Conservation (phyloP, 805 yeast genomes). For the Scheffersomyces spartinae region DNA sequence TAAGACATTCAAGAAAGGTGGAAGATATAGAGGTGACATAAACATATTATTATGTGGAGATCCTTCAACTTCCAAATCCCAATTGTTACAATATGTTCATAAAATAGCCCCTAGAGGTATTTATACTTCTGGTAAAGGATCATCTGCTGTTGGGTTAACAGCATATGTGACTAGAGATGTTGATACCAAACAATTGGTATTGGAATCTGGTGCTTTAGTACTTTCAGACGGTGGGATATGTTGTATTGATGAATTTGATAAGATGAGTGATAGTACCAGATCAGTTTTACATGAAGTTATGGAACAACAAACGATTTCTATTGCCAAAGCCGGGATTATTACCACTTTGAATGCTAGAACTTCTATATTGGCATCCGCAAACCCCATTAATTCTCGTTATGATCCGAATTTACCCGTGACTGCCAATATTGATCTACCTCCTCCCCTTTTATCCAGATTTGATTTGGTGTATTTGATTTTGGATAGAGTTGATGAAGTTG, state of each 20-base stretch:
- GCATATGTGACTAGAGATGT: slow-evolving; percentile 93
- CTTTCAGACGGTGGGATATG: slow-evolving; percentile 97
- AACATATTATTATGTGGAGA: slow-evolving; percentile 92
- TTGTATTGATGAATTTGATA: slow-evolving; percentile 97
- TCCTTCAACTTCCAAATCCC: slow-evolving; percentile 96
- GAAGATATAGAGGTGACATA: slow-evolving; percentile 91
- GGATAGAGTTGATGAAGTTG: slow-evolving; percentile 81
- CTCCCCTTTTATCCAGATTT: slow-evolving; percentile 88
- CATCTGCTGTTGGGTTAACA: slow-evolving; percentile 97
- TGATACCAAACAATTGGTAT: slow-evolving; percentile 85
- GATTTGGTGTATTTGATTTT: slow-evolving; percentile 87
- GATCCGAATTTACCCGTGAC: slow-evolving; percentile 94
- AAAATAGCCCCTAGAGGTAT: slow-evolving; percentile 97
- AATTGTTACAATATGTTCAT: slow-evolving; percentile 87
- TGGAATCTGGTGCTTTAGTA: slow-evolving; percentile 94
- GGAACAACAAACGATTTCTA: slow-evolving; percentile 98
- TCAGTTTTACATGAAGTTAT: slow-evolving; percentile 96
- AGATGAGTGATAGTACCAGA: slow-evolving; percentile 89
- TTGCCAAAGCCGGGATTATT: slow-evolving; percentile 97
- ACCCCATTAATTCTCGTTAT: slow-evolving; percentile 92
- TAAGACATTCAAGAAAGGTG: slow-evolving; percentile 80
- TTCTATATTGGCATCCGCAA: slow-evolving; percentile 91
- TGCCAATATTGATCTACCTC: slow-evolving; percentile 90
- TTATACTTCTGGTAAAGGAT: slow-evolving; percentile 96
- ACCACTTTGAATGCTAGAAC: slow-evolving; percentile 95